Conservation (phyloP, 1,284 basidiomycete genomes). For the Sanghuangporus weigelae region DNA sequence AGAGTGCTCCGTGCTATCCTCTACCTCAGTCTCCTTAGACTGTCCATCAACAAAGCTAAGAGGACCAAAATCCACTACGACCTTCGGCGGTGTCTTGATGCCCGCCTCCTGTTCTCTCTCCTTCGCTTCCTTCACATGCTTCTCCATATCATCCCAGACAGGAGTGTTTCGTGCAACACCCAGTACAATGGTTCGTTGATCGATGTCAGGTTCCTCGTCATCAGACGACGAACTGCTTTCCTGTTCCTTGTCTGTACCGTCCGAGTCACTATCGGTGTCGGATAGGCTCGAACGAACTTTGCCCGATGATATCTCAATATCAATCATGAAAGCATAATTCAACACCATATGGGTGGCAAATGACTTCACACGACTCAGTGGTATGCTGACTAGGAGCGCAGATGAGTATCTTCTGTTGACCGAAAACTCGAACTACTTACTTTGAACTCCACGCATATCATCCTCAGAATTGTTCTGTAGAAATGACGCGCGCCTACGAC, state of each 20-base stretch:
- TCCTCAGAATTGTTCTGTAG: slow-evolving; percentile 29
- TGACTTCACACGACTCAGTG: slow-evolving; percentile 41
- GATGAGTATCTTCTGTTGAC: neutral
- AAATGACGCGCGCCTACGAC: slow-evolving; percentile 36
- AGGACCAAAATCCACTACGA: slow-evolving; percentile 39
- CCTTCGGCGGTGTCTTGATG: slow-evolving; percentile 16
- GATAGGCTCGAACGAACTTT: neutral
- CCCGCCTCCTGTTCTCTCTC: slow-evolving; percentile 19
- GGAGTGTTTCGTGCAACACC: neutral
- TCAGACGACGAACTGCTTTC: neutral
- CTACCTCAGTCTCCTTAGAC: slow-evolving; percentile 17
- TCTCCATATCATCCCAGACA: slow-evolving; percentile 6
- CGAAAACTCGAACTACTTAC: neutral
- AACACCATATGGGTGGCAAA: slow-evolving; percentile 15
- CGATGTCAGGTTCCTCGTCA: slow-evolving; percentile 3
- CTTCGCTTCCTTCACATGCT: slow-evolving; percentile 26
- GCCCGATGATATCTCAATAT: neutral
- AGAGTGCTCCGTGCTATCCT: slow-evolving; percentile 27
- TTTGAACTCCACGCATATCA: slow-evolving; percentile 42
- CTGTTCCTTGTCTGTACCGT: neutral
- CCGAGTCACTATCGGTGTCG: neutral
- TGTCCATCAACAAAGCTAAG: slow-evolving; percentile 31
- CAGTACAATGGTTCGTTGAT: slow-evolving; percentile 7
- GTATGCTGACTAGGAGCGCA: slow-evolving; percentile 37
- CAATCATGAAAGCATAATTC: slow-evolving; percentile 17